A percentile compares a stretch with the other conserved stretches of the same genome.
These are phyloP conservation scores for Arabidopsis hybrid DNA, from an alignment of 441 rosid species.

Conservation along the genomic window DNA sequence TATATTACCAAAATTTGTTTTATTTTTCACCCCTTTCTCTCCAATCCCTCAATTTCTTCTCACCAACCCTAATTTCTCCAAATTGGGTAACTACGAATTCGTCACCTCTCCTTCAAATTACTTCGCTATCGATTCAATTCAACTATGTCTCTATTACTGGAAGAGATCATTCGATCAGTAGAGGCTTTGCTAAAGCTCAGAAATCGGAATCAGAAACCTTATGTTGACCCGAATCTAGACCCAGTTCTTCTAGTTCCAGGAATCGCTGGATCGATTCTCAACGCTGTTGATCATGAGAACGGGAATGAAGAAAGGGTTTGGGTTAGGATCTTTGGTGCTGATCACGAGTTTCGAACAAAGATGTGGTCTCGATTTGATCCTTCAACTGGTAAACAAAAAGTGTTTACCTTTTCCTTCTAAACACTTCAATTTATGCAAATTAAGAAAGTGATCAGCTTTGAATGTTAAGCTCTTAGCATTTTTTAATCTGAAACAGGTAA, in stretches of 20 bases:
- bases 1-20: slow-evolving; percentile 24
- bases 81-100: slow-evolving; percentile 25
- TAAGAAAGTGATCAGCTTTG: slow-evolving; percentile 14
- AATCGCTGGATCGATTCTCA: slow-evolving; percentile 82
- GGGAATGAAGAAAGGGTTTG: slow-evolving; percentile 82
- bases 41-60: slow-evolving; percentile 11
- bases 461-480: neutral
- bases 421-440: neutral
- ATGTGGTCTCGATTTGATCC: slow-evolving; percentile 94
- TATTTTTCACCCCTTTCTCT: neutral
- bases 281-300: slow-evolving; percentile 69
- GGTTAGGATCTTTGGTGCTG: slow-evolving; percentile 90
- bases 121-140: slow-evolving; percentile 25
- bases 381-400: slow-evolving; percentile 61
- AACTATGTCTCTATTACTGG: slow-evolving; percentile 66
- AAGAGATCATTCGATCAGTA: slow-evolving; percentile 73
- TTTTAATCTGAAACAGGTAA: slow-evolving; percentile 62
- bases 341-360: slow-evolving; percentile 75
- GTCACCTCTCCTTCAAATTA: neutral
- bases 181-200: slow-evolving; percentile 71
- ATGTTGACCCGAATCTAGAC: slow-evolving; percentile 81
- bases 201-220: slow-evolving; percentile 60
- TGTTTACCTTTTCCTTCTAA: neutral
- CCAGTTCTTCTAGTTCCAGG: slow-evolving; percentile 96
- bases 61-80: slow-evolving; percentile 30